A percentile compares a stretch with the other conserved stretches of the same genome.
phyloP scores from a whole-genome alignment of 1,139 yeast genomes.

The Yamadazyma triangularis region DNA sequence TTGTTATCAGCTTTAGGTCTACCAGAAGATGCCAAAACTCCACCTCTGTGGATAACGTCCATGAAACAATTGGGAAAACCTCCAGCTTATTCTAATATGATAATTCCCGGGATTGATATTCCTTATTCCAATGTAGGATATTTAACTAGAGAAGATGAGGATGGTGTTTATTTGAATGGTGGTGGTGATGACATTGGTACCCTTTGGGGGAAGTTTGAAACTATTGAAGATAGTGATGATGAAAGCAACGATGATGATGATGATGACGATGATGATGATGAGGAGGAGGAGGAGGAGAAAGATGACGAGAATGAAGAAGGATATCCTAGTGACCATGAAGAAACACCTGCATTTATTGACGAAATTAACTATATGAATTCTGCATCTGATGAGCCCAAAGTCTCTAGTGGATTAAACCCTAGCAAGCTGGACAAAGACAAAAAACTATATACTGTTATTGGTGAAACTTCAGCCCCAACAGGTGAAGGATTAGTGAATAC shows the following conservation, averaged over 20 bases:
- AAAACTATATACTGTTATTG: slow-evolving; percentile 26
- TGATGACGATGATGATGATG: slow-evolving; percentile 15
- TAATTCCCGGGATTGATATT: slow-evolving; percentile 51
- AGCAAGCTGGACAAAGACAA: slow-evolving; percentile 10
- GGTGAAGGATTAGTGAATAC: slow-evolving; percentile 14
- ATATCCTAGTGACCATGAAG: not conserved
- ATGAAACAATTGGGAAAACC: slow-evolving; percentile 81
- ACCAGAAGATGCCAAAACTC: slow-evolving; percentile 41
- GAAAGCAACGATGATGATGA: slow-evolving; percentile 17
- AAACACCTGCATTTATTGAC: not conserved
- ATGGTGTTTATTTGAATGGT: no score
- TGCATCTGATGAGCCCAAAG: slow-evolving; percentile 3
- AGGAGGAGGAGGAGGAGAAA: slow-evolving; percentile 14
- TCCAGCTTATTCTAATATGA: slow-evolving; percentile 69
- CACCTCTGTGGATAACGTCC: slow-evolving; percentile 79
- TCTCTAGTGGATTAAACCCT: slow-evolving; percentile 7
- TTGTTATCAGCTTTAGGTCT: slow-evolving; percentile 70
- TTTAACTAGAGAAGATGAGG: slow-evolving; percentile 13
- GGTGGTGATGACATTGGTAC: slow-evolving; percentile 1
- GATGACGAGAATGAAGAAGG: slow-evolving; percentile 12
- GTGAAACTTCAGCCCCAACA: slow-evolving; percentile 16
- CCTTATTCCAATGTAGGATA: slow-evolving; percentile 39
- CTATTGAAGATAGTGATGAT: slow-evolving; percentile 27
- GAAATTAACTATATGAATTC: slow-evolving; percentile 1
- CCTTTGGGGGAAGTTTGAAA: slow-evolving; percentile 41